Evolutionary conservation across 257 asterid genomes (phyloP).

Genomic region (Lithospermum erythrorhizon): DNA sequence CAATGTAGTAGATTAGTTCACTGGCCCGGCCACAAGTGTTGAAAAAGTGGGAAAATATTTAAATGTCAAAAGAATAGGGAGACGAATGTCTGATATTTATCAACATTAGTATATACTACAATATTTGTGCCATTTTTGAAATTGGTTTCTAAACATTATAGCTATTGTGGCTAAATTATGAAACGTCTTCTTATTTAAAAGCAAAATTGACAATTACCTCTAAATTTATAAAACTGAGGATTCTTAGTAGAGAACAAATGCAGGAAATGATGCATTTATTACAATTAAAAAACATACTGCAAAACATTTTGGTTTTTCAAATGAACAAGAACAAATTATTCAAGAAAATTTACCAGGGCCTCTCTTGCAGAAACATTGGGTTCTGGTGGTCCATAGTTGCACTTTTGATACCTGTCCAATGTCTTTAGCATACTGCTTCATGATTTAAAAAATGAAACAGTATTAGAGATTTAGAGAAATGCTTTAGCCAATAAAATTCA

Average conservation of each 20-base stretch:
- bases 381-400: slow-evolving; percentile 98
- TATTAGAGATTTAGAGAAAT: background rate
- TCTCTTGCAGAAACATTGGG: slow-evolving; percentile 75
- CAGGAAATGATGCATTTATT: background rate
- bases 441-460: slow-evolving; percentile 14
- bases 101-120: no score
- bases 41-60: no score
- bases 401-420: slow-evolving; percentile 91
- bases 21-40: no score
- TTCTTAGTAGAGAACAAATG: background rate
- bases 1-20: no score
- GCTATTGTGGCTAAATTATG: no score
- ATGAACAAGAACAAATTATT: background rate
- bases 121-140: no score
- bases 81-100: no score
- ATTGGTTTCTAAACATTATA: no score
- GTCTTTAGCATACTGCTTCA: slow-evolving; percentile 84
- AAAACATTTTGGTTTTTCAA: background rate
- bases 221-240: background rate
- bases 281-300: background rate
- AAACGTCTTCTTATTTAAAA: no score
- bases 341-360: slow-evolving; percentile 60
- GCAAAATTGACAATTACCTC: no score
- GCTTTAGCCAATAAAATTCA: background rate
- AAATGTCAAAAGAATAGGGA: no score